Percentiles rank a stretch among this genome's conserved stretches.
These are phyloP conservation scores for Trichoderma parareesei DNA, from an alignment of 495 filamentous ascomycete species.

Conservation along the genomic window DNA sequence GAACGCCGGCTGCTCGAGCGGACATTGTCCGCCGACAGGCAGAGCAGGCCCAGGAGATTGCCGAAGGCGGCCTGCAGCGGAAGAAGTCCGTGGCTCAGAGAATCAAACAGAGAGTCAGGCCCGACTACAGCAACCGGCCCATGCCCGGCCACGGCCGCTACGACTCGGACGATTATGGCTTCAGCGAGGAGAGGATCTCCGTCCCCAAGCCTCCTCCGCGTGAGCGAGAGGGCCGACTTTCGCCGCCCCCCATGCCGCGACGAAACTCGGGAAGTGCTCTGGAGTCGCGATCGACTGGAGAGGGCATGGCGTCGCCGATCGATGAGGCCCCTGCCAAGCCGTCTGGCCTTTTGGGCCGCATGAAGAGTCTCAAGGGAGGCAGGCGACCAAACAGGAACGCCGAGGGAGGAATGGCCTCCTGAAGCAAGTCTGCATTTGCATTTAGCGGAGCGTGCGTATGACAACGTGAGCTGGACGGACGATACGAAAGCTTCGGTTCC, in stretches of 20 bases:
- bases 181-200: constrained; percentile 31
- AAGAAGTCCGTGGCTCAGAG: constrained; percentile 93
- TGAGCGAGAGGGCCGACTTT: constrained; percentile 36
- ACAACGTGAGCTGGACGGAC: neutral
- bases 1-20: constrained; percentile 75
- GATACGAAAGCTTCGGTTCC: neutral
- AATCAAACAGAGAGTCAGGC: constrained; percentile 51
- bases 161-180: constrained; percentile 68
- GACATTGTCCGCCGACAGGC: constrained; percentile 73
- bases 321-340: constrained; percentile 35
- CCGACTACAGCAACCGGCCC: constrained; percentile 1
- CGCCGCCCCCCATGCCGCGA: constrained; percentile 43
- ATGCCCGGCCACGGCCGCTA: constrained; percentile 12
- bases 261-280: constrained; percentile 31
- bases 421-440: neutral
- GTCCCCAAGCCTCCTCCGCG: constrained; percentile 23
- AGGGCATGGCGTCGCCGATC: constrained; percentile 35
- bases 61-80: constrained; percentile 61
- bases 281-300: constrained; percentile 65
- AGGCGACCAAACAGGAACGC: constrained; percentile 22
- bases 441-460: neutral
- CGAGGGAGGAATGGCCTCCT: constrained; percentile 24
- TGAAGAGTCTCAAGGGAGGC: constrained; percentile 75
- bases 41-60: constrained; percentile 46
- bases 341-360: constrained; percentile 69